Base-by-base conservation (phyloP, 2,329 filamentous ascomycete genomes). In the Chrysosphaeria jannelii region DNA sequence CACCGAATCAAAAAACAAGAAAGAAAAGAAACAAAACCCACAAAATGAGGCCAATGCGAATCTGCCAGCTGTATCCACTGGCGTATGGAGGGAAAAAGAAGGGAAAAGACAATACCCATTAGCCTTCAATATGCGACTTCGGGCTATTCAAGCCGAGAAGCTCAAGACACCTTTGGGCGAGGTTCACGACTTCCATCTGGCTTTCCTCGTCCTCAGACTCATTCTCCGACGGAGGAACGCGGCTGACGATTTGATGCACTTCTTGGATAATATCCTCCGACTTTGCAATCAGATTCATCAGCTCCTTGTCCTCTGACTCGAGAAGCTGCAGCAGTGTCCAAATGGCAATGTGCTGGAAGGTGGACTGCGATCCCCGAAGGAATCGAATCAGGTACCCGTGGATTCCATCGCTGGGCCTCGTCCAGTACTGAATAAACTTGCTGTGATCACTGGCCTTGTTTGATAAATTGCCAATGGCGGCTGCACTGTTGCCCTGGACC, bases 331-430 rank as follows among this genome's bases (percentile, higher is more conserved):
- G 58, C 22, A 97, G 49, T 2, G 85, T 97, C 85, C 85, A 97
- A 31, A 93, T 90, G 23, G 85, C 85, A 39, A 97, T 97, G 41
- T 97, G 85, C 45, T 97, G 85, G 53, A 97, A 97, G 0, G 85
- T 97, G 1, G 85, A 67, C 39, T 97, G 85, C 19, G 79, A 81
- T 31, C 78, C 91, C 21, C 72, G 74, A 10, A 97, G 56, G 53
- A 97, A 97, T 25, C 81, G 67, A 35, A 67, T 72, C 17, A 97
- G 57, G 39, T 97, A 97, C 25, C 85, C 85, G 39, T 91, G 79
- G 29, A 97, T 90, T 21, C 85, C 85, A 21, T 78, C 85, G 30
- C 76, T 71, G 2, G 85, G 85, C 36, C 89, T 69, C 10, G 59
- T 66, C 85, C 85, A 97, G 43, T 89, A 75, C 34, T 76, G 68